Evolutionary conservation across 2,329 filamentous ascomycete species (phyloP), one percentile per base, ranked within the genome.

Genomic region (Alternaria angustiovoidea): DNA sequence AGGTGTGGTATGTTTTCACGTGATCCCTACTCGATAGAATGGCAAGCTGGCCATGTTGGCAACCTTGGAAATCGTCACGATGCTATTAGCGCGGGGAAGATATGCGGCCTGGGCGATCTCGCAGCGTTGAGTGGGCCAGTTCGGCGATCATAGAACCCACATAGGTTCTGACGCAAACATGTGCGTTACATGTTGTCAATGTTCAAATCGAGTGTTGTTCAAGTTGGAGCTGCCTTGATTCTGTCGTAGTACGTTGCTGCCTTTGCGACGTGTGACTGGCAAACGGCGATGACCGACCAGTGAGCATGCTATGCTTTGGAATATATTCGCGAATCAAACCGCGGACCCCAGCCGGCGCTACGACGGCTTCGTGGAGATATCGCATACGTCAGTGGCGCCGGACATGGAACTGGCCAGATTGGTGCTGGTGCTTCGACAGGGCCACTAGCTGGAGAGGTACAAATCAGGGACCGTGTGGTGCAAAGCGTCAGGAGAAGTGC

Each of bases 381-480:
- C 16, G 49, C 4, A 38, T 51, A 51, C 49, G 49, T 51, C 49
- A 41, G 34, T 41, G 49, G 49, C 49, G 49, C 16, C 26, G 22
- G 34, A 51, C 39, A 26, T 7, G 34, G 34, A 16, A 51, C 24
- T 20, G 32, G 48, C 36, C 22, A 39, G 48, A 28, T 7, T 51
- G 22, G 48, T 26, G 48, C 22, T 39, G 48, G 48, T 20, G 32
- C 49, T 41, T 30, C 16, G 24, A 38, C 32, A 22, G 34, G 22
- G 22, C 28, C 16, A 30, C 22, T 51, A 41, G 49, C 49, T 51
- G 22, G 49, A 39, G n/a, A 41, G 46, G 46, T 26, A 8, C 46
- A 38, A 49, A 49, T 49, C 46, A 51, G 34, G 49, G 49, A 51
- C 49, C 49, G 34, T 51, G 36, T 41, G 20, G 22, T 14, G 49